Base-by-base conservation (phyloP, 73 alveolate species). In the Halteria grandinella region DNA sequence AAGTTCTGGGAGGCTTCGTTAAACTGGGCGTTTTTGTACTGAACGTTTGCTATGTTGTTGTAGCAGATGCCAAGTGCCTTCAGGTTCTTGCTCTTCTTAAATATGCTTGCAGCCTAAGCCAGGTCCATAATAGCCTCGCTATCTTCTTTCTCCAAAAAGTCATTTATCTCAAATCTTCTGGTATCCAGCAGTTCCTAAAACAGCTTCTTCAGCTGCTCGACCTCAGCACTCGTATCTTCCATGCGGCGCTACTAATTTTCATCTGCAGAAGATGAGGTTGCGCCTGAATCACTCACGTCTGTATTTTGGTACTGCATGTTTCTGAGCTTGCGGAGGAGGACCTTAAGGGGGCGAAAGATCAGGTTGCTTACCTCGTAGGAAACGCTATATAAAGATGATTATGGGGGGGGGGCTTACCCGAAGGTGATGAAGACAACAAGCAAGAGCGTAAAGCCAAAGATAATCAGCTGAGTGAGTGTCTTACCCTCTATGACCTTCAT, bases 11-110 rank as follows among this genome's bases (percentile, higher is more conserved):
- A 85, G 4, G 93, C 93, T 48, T 71, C 51, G 15, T 75, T 55
- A 43, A 36, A 85, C 18, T 83, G 32, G 31, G 33, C 18, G 55
- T 86, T 64, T 21, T 70, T 63, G 71, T 37, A 86, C 54, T 86
- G 78, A 27, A 79, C 71, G 49, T 63, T 69, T 29, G 84, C 94
- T 11, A 86, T 72, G 75, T 86, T 86, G 43, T 83, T 86, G 41
- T 60, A 59, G 66, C 94, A 86, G 39, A 79, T 86, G 15, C 85
- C 90, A 4, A 70, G 63, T 25, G 87, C 88, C 40, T 79, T 59
- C 44, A 55, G 14, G 48, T 86, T 86, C 54, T 81, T 45, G 14
- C 50, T 45, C n/a, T 66, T 24, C 69, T 43, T 40, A 27, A 84
- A 66, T 1, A 84, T 49, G 36, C 69, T 66, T 15, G 63, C 60